phyloP scores from a whole-genome alignment of 345 rosid species.

The Pelargonium nanum region DNA sequence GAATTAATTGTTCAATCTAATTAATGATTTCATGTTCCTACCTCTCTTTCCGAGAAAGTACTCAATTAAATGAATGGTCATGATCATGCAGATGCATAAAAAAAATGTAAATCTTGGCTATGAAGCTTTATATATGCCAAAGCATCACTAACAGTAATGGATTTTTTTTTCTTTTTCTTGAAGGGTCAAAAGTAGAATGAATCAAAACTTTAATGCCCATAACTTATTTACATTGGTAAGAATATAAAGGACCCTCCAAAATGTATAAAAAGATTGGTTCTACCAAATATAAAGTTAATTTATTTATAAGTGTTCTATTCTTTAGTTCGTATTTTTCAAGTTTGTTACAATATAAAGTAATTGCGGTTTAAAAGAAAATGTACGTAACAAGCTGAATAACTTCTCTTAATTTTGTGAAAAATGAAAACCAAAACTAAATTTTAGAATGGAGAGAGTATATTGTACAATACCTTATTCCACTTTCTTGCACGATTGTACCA shows the following conservation, averaged over 20 bases:
- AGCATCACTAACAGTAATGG: neutral
- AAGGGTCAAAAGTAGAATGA: neutral
- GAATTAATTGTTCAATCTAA: too few species aligned
- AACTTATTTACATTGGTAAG: neutral
- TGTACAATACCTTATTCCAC: conserved; percentile 78
- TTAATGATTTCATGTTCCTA: too few species aligned
- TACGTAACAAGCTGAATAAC: too few species aligned
- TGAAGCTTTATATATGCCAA: neutral
- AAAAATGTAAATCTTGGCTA: neutral
- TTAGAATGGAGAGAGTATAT: neutral
- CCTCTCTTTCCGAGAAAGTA: too few species aligned
- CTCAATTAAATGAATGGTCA: neutral
- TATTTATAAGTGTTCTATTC: too few species aligned
- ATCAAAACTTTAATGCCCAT: neutral
- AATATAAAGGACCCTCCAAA: neutral
- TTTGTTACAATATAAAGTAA: too few species aligned
- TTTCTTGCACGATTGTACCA: conserved; percentile 88
- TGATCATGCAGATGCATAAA: neutral
- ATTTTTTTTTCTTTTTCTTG: too few species aligned
- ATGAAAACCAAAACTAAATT: neutral
- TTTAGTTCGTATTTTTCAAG: too few species aligned
- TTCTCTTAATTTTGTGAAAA: too few species aligned
- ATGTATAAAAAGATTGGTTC: too few species aligned
- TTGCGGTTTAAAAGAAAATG: too few species aligned
- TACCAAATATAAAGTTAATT: too few species aligned